Conservation (phyloP, 441 rosid genomes). For the Rhodomyrtus psidioides region DNA sequence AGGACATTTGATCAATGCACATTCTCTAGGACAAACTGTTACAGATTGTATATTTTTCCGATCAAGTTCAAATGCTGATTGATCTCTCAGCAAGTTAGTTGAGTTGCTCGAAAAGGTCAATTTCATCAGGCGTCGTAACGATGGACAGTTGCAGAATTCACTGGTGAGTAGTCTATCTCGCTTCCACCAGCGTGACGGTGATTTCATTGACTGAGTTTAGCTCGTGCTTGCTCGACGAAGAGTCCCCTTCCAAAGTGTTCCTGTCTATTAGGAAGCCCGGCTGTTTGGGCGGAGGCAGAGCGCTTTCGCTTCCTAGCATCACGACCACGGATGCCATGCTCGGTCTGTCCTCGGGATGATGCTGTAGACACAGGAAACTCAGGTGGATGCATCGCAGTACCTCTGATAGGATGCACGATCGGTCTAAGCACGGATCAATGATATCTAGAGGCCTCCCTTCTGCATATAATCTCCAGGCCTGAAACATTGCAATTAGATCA, state of each 20-base stretch:
- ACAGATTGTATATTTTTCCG: not conserved
- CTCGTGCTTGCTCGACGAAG: constrained; percentile 10
- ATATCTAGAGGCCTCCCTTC: constrained; percentile 12
- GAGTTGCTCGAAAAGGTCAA: not conserved
- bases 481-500: not conserved
- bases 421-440: not conserved
- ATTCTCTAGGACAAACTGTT: not conserved
- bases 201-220: constrained; percentile 19
- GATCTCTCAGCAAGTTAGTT: not conserved
- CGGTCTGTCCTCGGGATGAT: constrained; percentile 9
- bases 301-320: constrained; percentile 1
- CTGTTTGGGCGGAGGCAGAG: constrained; percentile 24
- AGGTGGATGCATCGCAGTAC: constrained; percentile 14
- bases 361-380: constrained; percentile 13
- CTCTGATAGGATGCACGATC: not conserved
- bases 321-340: constrained; percentile 10
- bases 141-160: not conserved
- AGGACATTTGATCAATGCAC: not conserved
- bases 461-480: constrained; percentile 9
- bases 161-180: constrained; percentile 11
- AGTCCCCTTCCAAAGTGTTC: constrained; percentile 9
- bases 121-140: not conserved
- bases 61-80: not conserved
- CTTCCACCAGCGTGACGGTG: constrained; percentile 21
- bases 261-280: constrained; percentile 28